phyloP scores from a whole-genome alignment of 345 rosid species.

The Orychophragmus violaceus region DNA sequence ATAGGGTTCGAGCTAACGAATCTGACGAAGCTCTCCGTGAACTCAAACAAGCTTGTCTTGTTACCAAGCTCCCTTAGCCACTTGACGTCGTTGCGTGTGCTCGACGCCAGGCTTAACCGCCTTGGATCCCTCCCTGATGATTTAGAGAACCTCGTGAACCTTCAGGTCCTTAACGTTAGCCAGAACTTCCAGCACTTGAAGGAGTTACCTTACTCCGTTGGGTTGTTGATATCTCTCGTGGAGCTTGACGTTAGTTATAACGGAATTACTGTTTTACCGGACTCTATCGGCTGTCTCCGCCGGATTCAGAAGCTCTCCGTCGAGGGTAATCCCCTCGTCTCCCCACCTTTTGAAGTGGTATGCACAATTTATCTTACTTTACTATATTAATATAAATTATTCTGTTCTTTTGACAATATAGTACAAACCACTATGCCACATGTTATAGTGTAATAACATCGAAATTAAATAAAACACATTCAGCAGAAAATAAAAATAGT shows the following conservation, averaged over 20 bases:
- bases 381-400: not conserved
- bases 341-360: slow-evolving; percentile 64
- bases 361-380: not conserved
- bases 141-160: slow-evolving; percentile 61
- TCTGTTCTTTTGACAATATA: not conserved
- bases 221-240: slow-evolving; percentile 62
- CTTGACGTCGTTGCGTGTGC: slow-evolving; percentile 42
- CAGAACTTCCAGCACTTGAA: slow-evolving; percentile 75
- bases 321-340: slow-evolving; percentile 77
- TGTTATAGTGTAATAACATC: not conserved
- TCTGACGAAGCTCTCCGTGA: slow-evolving; percentile 56
- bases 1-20: slow-evolving; percentile 60
- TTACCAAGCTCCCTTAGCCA: slow-evolving; percentile 68
- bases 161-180: slow-evolving; percentile 66
- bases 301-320: slow-evolving; percentile 60
- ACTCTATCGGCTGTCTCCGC: slow-evolving; percentile 68
- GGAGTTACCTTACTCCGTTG: slow-evolving; percentile 60
- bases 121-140: slow-evolving; percentile 61
- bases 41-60: slow-evolving; percentile 59
- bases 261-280: slow-evolving; percentile 46
- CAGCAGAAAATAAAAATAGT: not conserved
- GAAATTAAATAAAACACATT: not conserved
- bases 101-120: slow-evolving; percentile 73
- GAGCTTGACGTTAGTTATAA: slow-evolving; percentile 81
- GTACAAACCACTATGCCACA: not conserved